Conservation (phyloP, 805 yeast species). For the Candida pseudoglaebosa region DNA sequence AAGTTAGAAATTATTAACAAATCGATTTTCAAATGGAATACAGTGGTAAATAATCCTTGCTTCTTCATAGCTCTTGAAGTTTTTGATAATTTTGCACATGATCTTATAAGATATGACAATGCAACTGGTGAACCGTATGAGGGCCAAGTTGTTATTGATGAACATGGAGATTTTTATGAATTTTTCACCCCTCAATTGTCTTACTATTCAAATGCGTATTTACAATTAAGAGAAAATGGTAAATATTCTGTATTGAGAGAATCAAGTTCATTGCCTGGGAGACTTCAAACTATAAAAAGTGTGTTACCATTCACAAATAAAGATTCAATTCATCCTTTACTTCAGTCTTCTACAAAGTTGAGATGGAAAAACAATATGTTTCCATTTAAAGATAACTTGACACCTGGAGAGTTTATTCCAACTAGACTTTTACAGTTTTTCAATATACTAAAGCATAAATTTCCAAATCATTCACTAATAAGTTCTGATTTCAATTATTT, state of each 20-base stretch:
- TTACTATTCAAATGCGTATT: slow-evolving; percentile 49
- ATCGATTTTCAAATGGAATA: slow-evolving; percentile 74
- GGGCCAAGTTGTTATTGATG: slow-evolving; percentile 72
- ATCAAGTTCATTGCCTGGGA: slow-evolving; percentile 17
- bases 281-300: slow-evolving; percentile 22
- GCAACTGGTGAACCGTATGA: slow-evolving; percentile 64
- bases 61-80: slow-evolving; percentile 79
- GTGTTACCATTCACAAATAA: slow-evolving; percentile 25
- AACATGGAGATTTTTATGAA: slow-evolving; percentile 70
- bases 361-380: slow-evolving; percentile 46
- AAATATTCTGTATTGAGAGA: slow-evolving; percentile 30
- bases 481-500: slow-evolving; percentile 61
- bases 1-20: slow-evolving; percentile 66
- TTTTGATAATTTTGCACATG: slow-evolving; percentile 81
- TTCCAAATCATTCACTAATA: slow-evolving; percentile 74
- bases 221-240: slow-evolving; percentile 53
- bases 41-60: slow-evolving; percentile 58
- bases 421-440: slow-evolving; percentile 66
- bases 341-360: slow-evolving; percentile 43
- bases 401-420: slow-evolving; percentile 80
- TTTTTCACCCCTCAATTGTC: slow-evolving; percentile 63
- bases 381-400: slow-evolving; percentile 64
- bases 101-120: slow-evolving; percentile 71
- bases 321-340: slow-evolving; percentile 54
- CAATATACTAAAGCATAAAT: slow-evolving; percentile 54